Conservation (phyloP, 169 alveolate genomes). For the Amoebophrya sp. region DNA sequence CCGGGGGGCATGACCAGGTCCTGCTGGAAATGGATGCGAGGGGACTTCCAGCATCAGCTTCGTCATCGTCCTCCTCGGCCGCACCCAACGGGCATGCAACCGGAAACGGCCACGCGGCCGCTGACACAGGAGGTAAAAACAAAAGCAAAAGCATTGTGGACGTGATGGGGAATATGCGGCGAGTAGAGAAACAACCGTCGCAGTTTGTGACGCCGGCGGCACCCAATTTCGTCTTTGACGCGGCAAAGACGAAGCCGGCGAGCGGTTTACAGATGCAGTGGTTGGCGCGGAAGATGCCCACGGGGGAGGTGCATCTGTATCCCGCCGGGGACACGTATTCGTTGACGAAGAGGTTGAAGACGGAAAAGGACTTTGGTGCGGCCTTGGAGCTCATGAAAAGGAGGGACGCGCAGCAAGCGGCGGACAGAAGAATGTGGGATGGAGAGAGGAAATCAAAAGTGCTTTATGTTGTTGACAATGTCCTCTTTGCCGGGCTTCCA, state of each 20-base stretch:
- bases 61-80: background rate
- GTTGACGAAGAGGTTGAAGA: background rate
- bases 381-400: no score
- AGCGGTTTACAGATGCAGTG: background rate
- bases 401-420: no score
- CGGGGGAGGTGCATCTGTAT: background rate
- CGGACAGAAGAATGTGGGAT: no score
- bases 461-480: no score
- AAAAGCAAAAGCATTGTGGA: background rate
- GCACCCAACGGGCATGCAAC: no score
- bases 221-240: background rate
- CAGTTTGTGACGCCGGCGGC: background rate
- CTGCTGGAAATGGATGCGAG: background rate
- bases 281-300: background rate
- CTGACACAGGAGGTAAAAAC: background rate
- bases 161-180: background rate
- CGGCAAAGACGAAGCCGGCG: background rate
- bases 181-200: background rate
- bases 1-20: background rate
- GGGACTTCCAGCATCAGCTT: background rate
- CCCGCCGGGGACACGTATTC: background rate
- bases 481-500: no score
- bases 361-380: no score
- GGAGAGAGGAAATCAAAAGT: no score
- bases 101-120: no score